These are phyloP conservation scores for Penicillium salamii DNA, from an alignment of 495 filamentous ascomycete genomes.

Conservation along the genomic window DNA sequence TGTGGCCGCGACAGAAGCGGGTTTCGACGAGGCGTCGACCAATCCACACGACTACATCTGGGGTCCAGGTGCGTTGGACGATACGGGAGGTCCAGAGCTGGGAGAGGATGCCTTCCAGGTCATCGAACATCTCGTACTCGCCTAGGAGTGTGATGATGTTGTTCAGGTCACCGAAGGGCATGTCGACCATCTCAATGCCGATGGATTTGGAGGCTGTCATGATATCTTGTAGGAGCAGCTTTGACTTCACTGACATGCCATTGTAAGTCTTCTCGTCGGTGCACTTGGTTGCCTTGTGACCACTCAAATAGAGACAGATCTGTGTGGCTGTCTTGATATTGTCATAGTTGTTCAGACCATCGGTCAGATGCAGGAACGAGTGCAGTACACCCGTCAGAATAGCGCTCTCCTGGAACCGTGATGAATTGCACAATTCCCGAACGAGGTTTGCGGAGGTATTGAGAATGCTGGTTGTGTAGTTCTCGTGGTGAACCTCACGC, in stretches of 20 bases:
- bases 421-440: constrained; percentile 37
- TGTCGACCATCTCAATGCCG: constrained; percentile 50
- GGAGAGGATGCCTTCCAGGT: constrained; percentile 56
- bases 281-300: constrained; percentile 41
- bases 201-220: constrained; percentile 47
- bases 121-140: constrained; percentile 55
- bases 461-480: constrained; percentile 40
- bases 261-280: constrained; percentile 39
- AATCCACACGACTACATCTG: constrained; percentile 51
- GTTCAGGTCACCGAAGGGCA: constrained; percentile 51
- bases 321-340: constrained; percentile 54
- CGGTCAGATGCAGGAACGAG: constrained; percentile 54
- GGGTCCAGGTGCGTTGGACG: constrained; percentile 56
- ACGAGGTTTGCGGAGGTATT: constrained; percentile 39
- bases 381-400: constrained; percentile 53
- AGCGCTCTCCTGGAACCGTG: constrained; percentile 49
- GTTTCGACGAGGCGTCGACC: constrained; percentile 58
- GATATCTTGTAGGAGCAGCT: constrained; percentile 49
- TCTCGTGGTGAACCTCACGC: constrained; percentile 41
- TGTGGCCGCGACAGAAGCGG: constrained; percentile 45
- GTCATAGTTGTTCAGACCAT: constrained; percentile 45
- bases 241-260: constrained; percentile 52
- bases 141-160: constrained; percentile 56
- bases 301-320: constrained; percentile 51
- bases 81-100: constrained; percentile 61